Percentiles rank a stretch among this genome's conserved stretches.
Evolutionary conservation across 1,284 basidiomycete species (phyloP).

Genomic region (Austroboletus olivaceoglutinosus): DNA sequence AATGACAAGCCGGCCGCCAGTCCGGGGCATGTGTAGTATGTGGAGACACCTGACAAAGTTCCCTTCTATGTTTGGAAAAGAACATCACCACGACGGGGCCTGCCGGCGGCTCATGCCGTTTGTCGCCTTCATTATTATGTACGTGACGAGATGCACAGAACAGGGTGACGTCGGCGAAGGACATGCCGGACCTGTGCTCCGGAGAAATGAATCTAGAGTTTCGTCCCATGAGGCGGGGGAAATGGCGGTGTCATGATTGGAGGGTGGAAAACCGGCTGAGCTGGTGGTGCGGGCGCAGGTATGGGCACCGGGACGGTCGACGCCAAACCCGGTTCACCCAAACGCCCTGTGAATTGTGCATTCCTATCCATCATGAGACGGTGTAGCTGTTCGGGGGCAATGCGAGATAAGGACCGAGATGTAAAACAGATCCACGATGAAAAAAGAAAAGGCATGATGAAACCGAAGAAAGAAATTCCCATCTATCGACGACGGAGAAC

Average conservation of each 20-base stretch:
- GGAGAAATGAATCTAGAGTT: slow-evolving; percentile 18
- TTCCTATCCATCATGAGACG: slow-evolving; percentile 68
- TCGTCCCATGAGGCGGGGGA: slow-evolving; percentile 30
- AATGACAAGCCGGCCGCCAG: not conserved
- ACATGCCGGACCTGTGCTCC: not conserved
- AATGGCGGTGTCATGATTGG: slow-evolving; percentile 35
- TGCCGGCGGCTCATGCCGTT: not conserved
- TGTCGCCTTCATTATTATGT: slow-evolving; percentile 15
- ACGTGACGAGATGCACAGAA: slow-evolving; percentile 16
- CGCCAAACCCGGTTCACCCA: slow-evolving; percentile 18
- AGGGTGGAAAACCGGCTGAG: slow-evolving; percentile 25
- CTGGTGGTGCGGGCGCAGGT: slow-evolving; percentile 21
- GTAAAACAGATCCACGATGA: slow-evolving; percentile 12
- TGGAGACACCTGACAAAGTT: not conserved
- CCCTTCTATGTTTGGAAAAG: slow-evolving; percentile 8
- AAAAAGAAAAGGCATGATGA: slow-evolving; percentile 4
- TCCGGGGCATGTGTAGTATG: not conserved
- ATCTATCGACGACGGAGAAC: slow-evolving; percentile 1
- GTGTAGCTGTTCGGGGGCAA: slow-evolving; percentile 42
- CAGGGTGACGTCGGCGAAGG: not conserved
- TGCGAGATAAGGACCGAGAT: slow-evolving; percentile 16
- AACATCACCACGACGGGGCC: not conserved
- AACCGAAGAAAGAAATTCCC: not conserved
- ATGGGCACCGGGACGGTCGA: slow-evolving; percentile 21
- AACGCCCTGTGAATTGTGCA: slow-evolving; percentile 48